Conservation (phyloP, 225 moss, liverwort and hornwort species). For the Antitrichia curtipendula region DNA sequence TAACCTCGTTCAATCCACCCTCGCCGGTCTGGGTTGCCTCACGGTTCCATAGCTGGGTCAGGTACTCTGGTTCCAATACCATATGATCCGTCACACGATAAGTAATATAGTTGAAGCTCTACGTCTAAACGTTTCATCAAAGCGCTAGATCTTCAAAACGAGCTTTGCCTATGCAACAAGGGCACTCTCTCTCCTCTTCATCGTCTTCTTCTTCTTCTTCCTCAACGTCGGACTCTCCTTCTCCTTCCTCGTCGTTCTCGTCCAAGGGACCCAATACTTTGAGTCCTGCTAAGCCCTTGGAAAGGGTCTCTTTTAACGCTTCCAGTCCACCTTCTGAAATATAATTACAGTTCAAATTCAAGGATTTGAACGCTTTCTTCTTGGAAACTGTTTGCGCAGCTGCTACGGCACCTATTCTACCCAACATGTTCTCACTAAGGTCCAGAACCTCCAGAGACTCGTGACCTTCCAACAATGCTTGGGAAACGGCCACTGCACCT, state of each 20-base stretch:
- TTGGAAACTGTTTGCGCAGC: conserved; percentile 38
- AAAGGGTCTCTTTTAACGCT: conserved; percentile 24
- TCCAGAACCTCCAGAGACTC: conserved; percentile 37
- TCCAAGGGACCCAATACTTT: conserved; percentile 41
- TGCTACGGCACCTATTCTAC: conserved; percentile 48
- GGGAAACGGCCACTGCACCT: conserved; percentile 47
- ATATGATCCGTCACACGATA: neutral
- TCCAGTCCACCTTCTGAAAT: conserved; percentile 52
- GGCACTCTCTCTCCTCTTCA: conserved; percentile 29
- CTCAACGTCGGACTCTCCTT: conserved; percentile 24
- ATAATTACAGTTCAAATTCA: conserved; percentile 53
- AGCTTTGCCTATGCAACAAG: conserved; percentile 30
- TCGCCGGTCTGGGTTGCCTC: neutral
- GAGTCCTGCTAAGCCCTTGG: conserved; percentile 20
- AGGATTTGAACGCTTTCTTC: conserved; percentile 19
- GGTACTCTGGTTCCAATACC: neutral
- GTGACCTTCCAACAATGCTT: conserved; percentile 43
- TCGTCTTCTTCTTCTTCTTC: conserved; percentile 10
- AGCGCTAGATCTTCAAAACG: conserved; percentile 24
- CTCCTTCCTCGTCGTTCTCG: conserved; percentile 44
- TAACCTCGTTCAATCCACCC: neutral
- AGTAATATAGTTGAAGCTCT: neutral
- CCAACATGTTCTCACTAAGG: conserved; percentile 44
- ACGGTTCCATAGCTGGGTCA: neutral
- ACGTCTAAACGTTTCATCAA: neutral